These are phyloP conservation scores for Nemophila menziesii DNA, from an alignment of 257 asterid species.

Conservation along the genomic window DNA sequence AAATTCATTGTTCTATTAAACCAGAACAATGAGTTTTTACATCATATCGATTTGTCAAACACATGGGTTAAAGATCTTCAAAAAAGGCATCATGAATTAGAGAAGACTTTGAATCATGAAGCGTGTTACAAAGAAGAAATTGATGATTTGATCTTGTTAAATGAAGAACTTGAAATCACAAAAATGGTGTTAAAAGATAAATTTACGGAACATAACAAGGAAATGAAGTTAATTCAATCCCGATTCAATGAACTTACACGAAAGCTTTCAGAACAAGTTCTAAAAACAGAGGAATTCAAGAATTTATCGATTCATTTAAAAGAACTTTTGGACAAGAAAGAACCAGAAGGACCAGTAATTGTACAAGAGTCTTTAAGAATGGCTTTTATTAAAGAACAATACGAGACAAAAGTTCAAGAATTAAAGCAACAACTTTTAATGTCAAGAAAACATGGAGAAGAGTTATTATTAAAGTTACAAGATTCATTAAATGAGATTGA, in stretches of 20 bases:
- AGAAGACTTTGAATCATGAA: conserved; percentile 39
- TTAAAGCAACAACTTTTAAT: conserved; percentile 69
- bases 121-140: conserved; percentile 34
- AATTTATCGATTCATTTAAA: conserved; percentile 62
- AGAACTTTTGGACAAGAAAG: conserved; percentile 79
- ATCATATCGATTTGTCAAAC: conserved; percentile 35
- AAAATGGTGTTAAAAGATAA: conserved; percentile 38
- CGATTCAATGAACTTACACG: conserved; percentile 42
- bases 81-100: conserved; percentile 29
- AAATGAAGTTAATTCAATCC: conserved; percentile 28
- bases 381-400: conserved; percentile 88
- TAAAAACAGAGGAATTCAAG: conserved; percentile 68
- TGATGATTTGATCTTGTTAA: conserved; percentile 25
- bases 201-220: conserved; percentile 39
- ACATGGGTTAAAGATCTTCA: conserved; percentile 28
- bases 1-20: conserved; percentile 30
- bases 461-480: conserved; percentile 83
- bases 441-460: conserved; percentile 84
- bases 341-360: conserved; percentile 42
- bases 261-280: conserved; percentile 57
- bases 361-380: conserved; percentile 75
- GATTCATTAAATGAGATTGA: conserved; percentile 85
- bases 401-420: conserved; percentile 70
- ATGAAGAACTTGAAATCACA: conserved; percentile 55
- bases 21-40: conserved; percentile 26